Base-by-base conservation (phyloP, 208 protist genomes). In the Acanthamoeba triangularis region DNA sequence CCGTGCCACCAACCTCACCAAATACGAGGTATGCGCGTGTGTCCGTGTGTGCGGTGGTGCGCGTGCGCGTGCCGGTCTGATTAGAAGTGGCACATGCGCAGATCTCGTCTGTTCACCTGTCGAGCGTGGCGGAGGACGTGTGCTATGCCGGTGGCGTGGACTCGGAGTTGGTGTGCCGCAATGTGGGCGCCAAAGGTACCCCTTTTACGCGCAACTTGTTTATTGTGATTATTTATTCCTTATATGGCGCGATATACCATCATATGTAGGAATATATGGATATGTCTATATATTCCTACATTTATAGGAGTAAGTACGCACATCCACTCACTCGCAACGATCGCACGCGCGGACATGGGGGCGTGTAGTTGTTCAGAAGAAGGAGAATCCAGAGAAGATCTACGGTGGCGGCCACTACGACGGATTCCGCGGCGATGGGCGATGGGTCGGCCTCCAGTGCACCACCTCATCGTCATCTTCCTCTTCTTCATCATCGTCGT, bases 341-440 rank as follows among this genome's bases (percentile, higher is more conserved):
- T 28, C 59, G 25, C 59, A 33, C 28, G n/a, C 61, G n/a, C 14
- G n/a, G 8, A 69, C 61, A 3, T 13, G 47, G 47, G 47, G 47
- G 16, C 47, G 47, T 49, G 47, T 13, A 69, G 61, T 69, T 11
- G 61, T 33, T 11, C 61, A 80, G 37, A 80, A 80, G 72, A 47
- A 80, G 72, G 72, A 80, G 41, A 80, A 35, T 11, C 72, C 72
- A 47, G 72, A 80, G 72, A 80, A 80, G 72, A 80, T 80, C 25
- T 80, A 80, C 41, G 72, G 72, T 13, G 72, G 72, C 14, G 72
- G 72, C 10, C 72, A 80, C 72, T 80, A 80, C 72, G 72, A 80
- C 23, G 72, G 72, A 3, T 80, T 80, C 72, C 72, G 72, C 30
- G 72, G 72, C 72, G 72, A 80, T 47, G 72, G 72, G 10, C 72